Conservation (phyloP, 2,329 filamentous ascomycete species). For the Talaromyces sp. region DNA sequence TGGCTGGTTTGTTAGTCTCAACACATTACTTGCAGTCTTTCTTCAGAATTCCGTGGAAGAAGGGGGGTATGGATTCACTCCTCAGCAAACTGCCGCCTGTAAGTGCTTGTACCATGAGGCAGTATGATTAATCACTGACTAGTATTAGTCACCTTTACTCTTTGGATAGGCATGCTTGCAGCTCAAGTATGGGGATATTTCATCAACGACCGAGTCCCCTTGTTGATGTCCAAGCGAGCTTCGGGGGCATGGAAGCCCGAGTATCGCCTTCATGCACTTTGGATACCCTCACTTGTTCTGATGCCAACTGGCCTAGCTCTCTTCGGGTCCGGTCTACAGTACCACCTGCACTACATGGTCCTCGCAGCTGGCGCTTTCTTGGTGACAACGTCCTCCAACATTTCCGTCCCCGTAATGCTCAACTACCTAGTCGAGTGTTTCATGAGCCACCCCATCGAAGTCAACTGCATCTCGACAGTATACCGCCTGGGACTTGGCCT, state of each 20-base stretch:
- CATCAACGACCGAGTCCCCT: constrained; percentile 10
- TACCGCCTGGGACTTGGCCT: constrained; percentile 9
- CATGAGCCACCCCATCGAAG: constrained; percentile 10
- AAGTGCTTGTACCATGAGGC: background rate
- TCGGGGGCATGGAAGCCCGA: constrained; percentile 12
- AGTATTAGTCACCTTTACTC: constrained; percentile 7
- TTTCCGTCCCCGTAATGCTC: background rate
- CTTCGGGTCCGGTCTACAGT: constrained; percentile 4
- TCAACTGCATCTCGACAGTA: constrained; percentile 6
- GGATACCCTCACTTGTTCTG: constrained; percentile 5
- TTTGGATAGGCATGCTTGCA: constrained; percentile 9
- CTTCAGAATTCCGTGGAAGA: background rate
- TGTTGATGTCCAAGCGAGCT: background rate
- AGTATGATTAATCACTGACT: background rate
- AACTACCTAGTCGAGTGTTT: constrained; percentile 13
- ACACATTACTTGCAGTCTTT: constrained; percentile 10
- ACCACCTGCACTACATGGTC: constrained; percentile 12
- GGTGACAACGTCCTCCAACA: background rate
- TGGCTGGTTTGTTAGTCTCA: constrained; percentile 11
- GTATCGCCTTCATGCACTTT: constrained; percentile 9
- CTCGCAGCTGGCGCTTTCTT: constrained; percentile 8
- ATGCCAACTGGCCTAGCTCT: constrained; percentile 7
- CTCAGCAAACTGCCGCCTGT: constrained; percentile 9
- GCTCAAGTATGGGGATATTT: constrained; percentile 8
- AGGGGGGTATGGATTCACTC: constrained; percentile 9